Conservation (phyloP, 208 protist genomes). For the Leishmania martiniquensis region DNA sequence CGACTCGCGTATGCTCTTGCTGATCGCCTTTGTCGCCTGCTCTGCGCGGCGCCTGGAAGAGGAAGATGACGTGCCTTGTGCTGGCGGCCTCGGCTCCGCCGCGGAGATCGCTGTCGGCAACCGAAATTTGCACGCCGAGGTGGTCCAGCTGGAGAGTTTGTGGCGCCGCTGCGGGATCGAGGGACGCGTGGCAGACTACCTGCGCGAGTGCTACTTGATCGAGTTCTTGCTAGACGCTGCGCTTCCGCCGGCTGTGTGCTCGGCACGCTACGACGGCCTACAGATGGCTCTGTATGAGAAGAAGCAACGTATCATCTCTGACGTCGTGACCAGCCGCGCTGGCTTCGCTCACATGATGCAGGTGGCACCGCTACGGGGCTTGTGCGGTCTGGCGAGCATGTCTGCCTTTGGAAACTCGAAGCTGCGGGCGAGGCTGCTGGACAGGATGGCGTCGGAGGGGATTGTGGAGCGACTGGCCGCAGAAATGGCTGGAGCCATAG, state of each 20-base stretch:
- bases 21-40: slow-evolving; percentile 71
- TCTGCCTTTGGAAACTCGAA: slow-evolving; percentile 65
- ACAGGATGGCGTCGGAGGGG: slow-evolving; percentile 74
- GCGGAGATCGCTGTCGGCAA: slow-evolving; percentile 22
- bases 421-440: slow-evolving; percentile 64
- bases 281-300: slow-evolving; percentile 50
- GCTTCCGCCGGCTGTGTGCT: slow-evolving; percentile 88
- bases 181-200: slow-evolving; percentile 38
- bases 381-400: slow-evolving; percentile 69
- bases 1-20: slow-evolving; percentile 48
- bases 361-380: slow-evolving; percentile 52
- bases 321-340: slow-evolving; percentile 61
- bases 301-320: slow-evolving; percentile 68
- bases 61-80: slow-evolving; percentile 15
- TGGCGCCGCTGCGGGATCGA: slow-evolving; percentile 52
- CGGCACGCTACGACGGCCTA: slow-evolving; percentile 83
- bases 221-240: slow-evolving; percentile 91
- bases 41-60: slow-evolving; percentile 60
- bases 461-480: slow-evolving; percentile 56
- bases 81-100: slow-evolving; percentile 9
- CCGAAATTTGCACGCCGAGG: slow-evolving; percentile 60
- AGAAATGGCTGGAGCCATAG: slow-evolving; percentile 40
- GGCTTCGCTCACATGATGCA: slow-evolving; percentile 57
- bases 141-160: slow-evolving; percentile 48
- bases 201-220: slow-evolving; percentile 77